These are phyloP conservation scores for Tolypocladium inflatum DNA, from an alignment of 2,329 filamentous ascomycete species.

Conservation along the genomic window DNA sequence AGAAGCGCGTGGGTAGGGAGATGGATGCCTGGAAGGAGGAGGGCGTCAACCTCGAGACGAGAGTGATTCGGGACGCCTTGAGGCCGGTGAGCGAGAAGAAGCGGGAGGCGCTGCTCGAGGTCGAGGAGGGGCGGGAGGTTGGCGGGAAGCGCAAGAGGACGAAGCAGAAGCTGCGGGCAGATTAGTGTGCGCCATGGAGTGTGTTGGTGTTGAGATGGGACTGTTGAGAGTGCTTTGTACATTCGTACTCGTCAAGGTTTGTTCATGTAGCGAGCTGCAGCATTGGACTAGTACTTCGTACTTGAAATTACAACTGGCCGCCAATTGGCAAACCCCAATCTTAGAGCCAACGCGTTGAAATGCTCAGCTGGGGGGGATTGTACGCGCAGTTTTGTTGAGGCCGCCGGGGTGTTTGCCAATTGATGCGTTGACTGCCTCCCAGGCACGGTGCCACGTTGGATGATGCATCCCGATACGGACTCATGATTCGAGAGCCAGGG, in stretches of 20 bases:
- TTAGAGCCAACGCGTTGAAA: neutral
- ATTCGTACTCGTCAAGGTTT: neutral
- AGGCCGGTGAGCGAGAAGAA: slow-evolving; percentile 95
- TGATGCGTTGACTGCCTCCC: neutral
- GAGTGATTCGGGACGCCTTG: slow-evolving; percentile 75
- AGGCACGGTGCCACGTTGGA: neutral
- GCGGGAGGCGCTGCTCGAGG: slow-evolving; percentile 78
- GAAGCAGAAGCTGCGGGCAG: slow-evolving; percentile 44
- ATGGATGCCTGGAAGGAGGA: slow-evolving; percentile 85
- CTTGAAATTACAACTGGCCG: neutral
- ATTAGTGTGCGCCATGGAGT: slow-evolving; percentile 6
- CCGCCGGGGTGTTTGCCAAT: neutral
- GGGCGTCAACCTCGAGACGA: slow-evolving; percentile 85
- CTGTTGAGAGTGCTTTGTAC: neutral
- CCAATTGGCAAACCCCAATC: neutral
- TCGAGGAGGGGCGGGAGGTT: slow-evolving; percentile 87
- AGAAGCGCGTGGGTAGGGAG: slow-evolving; percentile 66
- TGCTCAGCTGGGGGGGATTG: no score
- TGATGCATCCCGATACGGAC: neutral
- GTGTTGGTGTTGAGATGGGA: neutral
- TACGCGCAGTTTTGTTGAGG: neutral
- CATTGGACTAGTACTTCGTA: neutral
- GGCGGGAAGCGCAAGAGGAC: slow-evolving; percentile 67
- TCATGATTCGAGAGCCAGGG: neutral
- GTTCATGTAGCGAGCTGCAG: neutral